A percentile compares a stretch with the other conserved stretches of the same genome.
phyloP scores from a whole-genome alignment of 2,329 filamentous ascomycete species.

The Penicillium sp. region DNA sequence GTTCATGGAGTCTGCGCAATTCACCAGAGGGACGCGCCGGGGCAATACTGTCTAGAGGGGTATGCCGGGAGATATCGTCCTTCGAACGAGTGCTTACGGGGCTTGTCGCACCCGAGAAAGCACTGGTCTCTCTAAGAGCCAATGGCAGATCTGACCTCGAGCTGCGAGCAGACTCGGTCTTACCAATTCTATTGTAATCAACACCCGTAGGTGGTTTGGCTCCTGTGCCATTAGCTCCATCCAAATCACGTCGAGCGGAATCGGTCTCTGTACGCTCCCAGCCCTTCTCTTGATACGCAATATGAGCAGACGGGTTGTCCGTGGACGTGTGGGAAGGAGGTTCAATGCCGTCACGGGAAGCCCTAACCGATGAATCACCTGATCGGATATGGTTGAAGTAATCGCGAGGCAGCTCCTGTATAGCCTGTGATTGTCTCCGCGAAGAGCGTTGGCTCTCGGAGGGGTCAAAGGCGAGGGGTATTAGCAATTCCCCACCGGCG shows the following conservation, averaged over 20 bases:
- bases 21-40: constrained; percentile 60
- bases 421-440: constrained; percentile 47
- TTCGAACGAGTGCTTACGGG: constrained; percentile 28
- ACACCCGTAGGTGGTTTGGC: constrained; percentile 18
- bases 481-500: constrained; percentile 69
- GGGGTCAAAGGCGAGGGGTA: constrained; percentile 73
- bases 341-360: constrained; percentile 25
- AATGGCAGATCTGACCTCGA: constrained; percentile 43
- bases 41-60: constrained; percentile 26
- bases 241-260: constrained; percentile 28
- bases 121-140: constrained; percentile 42
- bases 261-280: constrained; percentile 59
- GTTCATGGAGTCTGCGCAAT: constrained; percentile 55
- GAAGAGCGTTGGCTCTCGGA: constrained; percentile 59
- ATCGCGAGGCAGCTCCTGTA: constrained; percentile 51
- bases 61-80: constrained; percentile 18
- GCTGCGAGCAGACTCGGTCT: constrained; percentile 47
- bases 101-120: constrained; percentile 36
- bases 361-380: constrained; percentile 24
- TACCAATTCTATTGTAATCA: constrained; percentile 55
- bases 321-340: constrained; percentile 37
- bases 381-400: constrained; percentile 52
- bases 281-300: constrained; percentile 84
- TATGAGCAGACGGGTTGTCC: constrained; percentile 72
- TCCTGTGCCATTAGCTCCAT: constrained; percentile 25